phyloP scores from a whole-genome alignment of 441 rosid species.

The Adansonia madagascariensis region DNA sequence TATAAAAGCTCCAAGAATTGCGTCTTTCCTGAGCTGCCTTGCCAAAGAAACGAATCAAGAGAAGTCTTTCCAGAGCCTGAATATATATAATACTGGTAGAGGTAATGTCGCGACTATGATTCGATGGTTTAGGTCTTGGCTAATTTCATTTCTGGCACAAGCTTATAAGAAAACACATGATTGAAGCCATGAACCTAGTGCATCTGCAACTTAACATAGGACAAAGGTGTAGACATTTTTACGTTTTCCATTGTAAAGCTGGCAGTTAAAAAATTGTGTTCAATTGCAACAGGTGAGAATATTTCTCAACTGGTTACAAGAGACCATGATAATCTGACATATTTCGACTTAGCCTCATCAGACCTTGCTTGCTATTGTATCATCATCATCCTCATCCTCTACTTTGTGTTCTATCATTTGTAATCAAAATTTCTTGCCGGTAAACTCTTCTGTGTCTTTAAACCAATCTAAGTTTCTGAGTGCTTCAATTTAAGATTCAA shows the following conservation, averaged over 20 bases:
- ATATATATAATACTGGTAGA: neutral
- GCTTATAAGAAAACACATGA: neutral
- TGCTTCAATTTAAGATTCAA: neutral
- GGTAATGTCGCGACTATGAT: conserved; percentile 21
- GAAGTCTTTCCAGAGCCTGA: conserved; percentile 18
- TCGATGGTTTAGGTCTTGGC: conserved; percentile 21
- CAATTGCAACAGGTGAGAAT: conserved; percentile 34
- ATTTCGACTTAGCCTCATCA: conserved; percentile 28
- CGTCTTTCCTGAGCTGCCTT: conserved; percentile 20
- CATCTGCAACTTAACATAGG: conserved; percentile 7
- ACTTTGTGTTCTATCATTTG: conserved; percentile 4
- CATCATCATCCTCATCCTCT: conserved; percentile 17
- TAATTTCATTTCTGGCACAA: conserved; percentile 9
- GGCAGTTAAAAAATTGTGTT: conserved; percentile 41
- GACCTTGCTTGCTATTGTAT: conserved; percentile 36
- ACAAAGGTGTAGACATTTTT: conserved; percentile 26
- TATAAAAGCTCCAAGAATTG: conserved; percentile 17
- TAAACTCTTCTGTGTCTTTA: neutral
- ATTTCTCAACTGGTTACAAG: conserved; percentile 36
- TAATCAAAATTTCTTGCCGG: neutral
- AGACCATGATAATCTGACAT: conserved; percentile 36
- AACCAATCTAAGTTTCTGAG: neutral
- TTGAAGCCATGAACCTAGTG: conserved; percentile 13
- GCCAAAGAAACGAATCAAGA: conserved; percentile 20
- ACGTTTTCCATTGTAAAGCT: conserved; percentile 45